phyloP scores from a whole-genome alignment of 2,329 filamentous ascomycete genomes.

The Paecilomyces fulvus region DNA sequence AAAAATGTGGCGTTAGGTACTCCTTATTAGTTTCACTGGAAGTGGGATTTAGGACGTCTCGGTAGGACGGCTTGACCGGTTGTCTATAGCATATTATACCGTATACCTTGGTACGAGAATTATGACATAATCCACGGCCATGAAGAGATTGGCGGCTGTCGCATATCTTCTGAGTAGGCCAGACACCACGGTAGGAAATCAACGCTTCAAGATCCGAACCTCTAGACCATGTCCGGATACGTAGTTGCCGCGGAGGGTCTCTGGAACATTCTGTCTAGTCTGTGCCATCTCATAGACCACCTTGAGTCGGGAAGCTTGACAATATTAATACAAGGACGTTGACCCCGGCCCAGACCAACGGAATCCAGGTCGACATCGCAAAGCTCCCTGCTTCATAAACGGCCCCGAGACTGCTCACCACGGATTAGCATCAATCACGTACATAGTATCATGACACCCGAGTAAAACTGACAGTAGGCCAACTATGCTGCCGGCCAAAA shows the following conservation, averaged over 20 bases:
- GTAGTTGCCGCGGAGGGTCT: neutral
- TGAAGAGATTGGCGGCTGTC: neutral
- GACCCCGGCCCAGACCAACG: slow-evolving; percentile 77
- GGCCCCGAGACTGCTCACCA: slow-evolving; percentile 55
- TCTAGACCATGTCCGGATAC: neutral
- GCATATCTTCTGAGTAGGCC: neutral
- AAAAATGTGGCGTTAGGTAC: slow-evolving; percentile 2
- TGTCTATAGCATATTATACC: neutral
- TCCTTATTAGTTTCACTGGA: neutral
- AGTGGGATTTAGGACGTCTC: slow-evolving; percentile 3
- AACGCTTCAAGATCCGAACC: no score
- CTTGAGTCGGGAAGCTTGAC: slow-evolving; percentile 88
- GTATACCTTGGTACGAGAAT: neutral
- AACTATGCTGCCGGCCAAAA: slow-evolving; percentile 72
- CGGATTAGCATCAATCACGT: neutral
- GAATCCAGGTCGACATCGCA: slow-evolving; percentile 90
- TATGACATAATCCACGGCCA: neutral
- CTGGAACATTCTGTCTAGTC: neutral
- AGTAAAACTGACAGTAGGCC: slow-evolving; percentile 60
- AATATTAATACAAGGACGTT: slow-evolving; percentile 75
- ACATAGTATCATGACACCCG: neutral
- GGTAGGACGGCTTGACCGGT: neutral
- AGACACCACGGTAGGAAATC: no score
- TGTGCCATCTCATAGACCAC: slow-evolving; percentile 55
- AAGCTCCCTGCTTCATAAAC: slow-evolving; percentile 78